phyloP scores from a whole-genome alignment of 257 asterid genomes.

The Mentha longifolia region DNA sequence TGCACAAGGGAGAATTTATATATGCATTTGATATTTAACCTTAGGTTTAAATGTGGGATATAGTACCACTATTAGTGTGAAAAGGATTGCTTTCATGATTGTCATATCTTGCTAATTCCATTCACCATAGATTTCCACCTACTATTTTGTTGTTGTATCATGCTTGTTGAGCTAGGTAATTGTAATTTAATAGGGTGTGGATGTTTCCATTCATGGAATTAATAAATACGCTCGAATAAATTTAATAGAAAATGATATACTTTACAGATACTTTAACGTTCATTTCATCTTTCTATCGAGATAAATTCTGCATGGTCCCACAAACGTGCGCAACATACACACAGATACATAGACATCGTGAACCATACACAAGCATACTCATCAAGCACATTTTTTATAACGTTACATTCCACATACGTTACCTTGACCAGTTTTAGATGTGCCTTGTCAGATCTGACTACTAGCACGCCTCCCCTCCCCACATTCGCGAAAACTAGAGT shows the following conservation, averaged over 20 bases:
- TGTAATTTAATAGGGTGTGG: slow-evolving; percentile 2
- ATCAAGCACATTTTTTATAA: not conserved
- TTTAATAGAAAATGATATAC: not conserved
- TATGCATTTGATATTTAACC: not conserved
- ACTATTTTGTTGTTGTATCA: slow-evolving; percentile 3
- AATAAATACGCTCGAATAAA: not conserved
- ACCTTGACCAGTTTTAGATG: not conserved
- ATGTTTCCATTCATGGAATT: slow-evolving; percentile 3
- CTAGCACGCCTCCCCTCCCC: not conserved
- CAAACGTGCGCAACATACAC: not conserved
- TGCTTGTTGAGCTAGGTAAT: slow-evolving; percentile 5
- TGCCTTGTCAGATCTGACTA: not conserved
- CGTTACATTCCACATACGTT: not conserved
- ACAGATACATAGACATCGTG: not conserved
- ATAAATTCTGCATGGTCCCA: not conserved
- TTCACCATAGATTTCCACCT: slow-evolving; percentile 3
- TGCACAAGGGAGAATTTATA: not conserved
- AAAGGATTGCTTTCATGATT: not conserved
- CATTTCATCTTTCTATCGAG: too few relatives aligned
- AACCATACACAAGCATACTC: not conserved
- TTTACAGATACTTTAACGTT: not conserved
- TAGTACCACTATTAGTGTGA: not conserved
- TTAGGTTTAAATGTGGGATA: not conserved
- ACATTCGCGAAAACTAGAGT: not conserved
- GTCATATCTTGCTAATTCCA: not conserved